Conservation (phyloP, 495 filamentous ascomycete genomes). For the Neurospora hispaniola region DNA sequence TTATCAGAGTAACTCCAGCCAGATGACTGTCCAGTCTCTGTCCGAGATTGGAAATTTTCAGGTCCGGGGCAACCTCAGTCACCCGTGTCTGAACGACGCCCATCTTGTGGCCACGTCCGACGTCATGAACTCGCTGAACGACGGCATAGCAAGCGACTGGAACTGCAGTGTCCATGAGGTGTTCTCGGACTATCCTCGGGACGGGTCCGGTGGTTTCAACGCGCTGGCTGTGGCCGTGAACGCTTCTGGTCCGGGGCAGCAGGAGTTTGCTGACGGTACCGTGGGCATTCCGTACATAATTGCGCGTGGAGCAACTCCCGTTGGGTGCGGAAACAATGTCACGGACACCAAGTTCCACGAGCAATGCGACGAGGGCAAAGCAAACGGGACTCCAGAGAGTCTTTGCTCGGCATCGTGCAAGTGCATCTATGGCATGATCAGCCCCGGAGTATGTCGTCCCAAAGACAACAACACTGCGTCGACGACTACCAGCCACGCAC, state of each 20-base stretch:
- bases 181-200: slow-evolving; percentile 33
- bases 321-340: slow-evolving; percentile 37
- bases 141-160: slow-evolving; percentile 35
- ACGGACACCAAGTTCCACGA: slow-evolving; percentile 28
- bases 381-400: slow-evolving; percentile 27
- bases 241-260: slow-evolving; percentile 26
- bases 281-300: slow-evolving; percentile 40
- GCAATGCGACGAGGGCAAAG: slow-evolving; percentile 35
- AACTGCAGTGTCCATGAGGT: slow-evolving; percentile 39
- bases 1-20: slow-evolving; percentile 13
- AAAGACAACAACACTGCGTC: slow-evolving; percentile 11
- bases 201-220: slow-evolving; percentile 30
- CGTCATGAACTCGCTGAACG: slow-evolving; percentile 30
- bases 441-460: slow-evolving; percentile 17
- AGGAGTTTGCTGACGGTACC: slow-evolving; percentile 31
- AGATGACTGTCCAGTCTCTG: slow-evolving; percentile 28
- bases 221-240: slow-evolving; percentile 37
- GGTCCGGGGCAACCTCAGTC: slow-evolving; percentile 28
- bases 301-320: slow-evolving; percentile 36
- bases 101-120: slow-evolving; percentile 34
- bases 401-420: slow-evolving; percentile 34
- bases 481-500: slow-evolving; percentile 2
- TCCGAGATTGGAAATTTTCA: slow-evolving; percentile 35
- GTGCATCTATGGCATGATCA: slow-evolving; percentile 19
- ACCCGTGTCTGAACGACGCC: slow-evolving; percentile 32